These are phyloP conservation scores for Fusarium sp. DNA, from an alignment of 2,329 filamentous ascomycete species.

Conservation along the genomic window DNA sequence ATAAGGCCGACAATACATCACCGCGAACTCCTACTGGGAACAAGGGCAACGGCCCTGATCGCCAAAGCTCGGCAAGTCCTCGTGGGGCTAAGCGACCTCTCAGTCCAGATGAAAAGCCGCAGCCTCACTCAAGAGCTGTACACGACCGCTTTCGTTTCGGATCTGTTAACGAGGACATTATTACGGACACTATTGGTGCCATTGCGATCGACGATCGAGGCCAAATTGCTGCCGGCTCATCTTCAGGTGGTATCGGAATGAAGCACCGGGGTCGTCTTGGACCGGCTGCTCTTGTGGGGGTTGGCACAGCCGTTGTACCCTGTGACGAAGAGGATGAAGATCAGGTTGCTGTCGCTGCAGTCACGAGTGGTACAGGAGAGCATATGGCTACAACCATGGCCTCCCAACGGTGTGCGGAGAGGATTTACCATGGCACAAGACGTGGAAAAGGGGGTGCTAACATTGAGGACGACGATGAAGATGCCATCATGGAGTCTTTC, in stretches of 20 bases:
- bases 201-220: conserved; percentile 90
- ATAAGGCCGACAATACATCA: conserved; percentile 35
- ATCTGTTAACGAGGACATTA: conserved; percentile 64
- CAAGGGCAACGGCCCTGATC: conserved; percentile 1
- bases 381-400: conserved; percentile 98
- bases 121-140: conserved; percentile 16
- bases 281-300: conserved; percentile 90
- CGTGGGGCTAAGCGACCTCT: conserved; percentile 53
- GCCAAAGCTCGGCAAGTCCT: conserved; percentile 31
- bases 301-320: conserved; percentile 92
- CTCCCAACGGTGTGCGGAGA: conserved; percentile 85
- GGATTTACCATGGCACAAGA: conserved; percentile 78
- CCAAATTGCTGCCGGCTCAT: conserved; percentile 92
- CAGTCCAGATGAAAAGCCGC: conserved; percentile 31
- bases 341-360: conserved; percentile 78
- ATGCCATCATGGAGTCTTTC: conserved; percentile 78
- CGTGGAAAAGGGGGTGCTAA: conserved; percentile 71
- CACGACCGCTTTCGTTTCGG: conserved; percentile 38
- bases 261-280: conserved; percentile 93
- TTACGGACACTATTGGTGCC: conserved; percentile 95
- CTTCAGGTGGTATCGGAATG: conserved; percentile 98
- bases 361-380: conserved; percentile 95
- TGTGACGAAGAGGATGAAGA: conserved; percentile 76
- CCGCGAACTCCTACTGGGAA: conserved; percentile 6
- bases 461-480: conserved; percentile 79